Evolutionary conservation across 805 yeast species (phyloP).

Genomic region (Maudiozyma pseudohumilis): DNA sequence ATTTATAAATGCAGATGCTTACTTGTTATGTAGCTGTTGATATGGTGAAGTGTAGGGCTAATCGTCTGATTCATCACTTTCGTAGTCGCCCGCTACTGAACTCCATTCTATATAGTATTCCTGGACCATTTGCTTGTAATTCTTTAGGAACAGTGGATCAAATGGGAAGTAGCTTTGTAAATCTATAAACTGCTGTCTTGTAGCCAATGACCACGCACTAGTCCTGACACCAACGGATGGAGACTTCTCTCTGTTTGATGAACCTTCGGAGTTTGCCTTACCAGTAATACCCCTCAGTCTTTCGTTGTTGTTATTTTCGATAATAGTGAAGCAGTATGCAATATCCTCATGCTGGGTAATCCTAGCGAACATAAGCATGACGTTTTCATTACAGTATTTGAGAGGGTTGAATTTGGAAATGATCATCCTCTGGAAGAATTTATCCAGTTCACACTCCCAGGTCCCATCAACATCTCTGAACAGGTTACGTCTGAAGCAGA

Average conservation of each 20-base stretch:
- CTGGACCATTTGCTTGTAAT: slow-evolving; percentile 44
- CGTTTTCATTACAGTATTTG: slow-evolving; percentile 87
- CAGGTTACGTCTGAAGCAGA: slow-evolving; percentile 72
- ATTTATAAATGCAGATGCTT: too few species aligned
- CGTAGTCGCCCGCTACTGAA: slow-evolving; percentile 55
- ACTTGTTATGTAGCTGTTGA: too few species aligned
- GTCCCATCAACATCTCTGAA: slow-evolving; percentile 37
- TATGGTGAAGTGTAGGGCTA: too few species aligned
- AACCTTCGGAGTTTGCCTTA: slow-evolving; percentile 7
- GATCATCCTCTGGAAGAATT: slow-evolving; percentile 76
- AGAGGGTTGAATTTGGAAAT: slow-evolving; percentile 87
- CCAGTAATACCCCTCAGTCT: slow-evolving; percentile 36
- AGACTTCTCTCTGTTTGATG: slow-evolving; percentile 11
- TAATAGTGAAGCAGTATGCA: slow-evolving; percentile 86
- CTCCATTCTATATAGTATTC: slow-evolving; percentile 73
- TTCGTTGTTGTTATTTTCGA: slow-evolving; percentile 70
- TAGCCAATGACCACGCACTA: slow-evolving; percentile 35
- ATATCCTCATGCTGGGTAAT: slow-evolving; percentile 82
- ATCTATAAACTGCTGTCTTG: slow-evolving; percentile 75
- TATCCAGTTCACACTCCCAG: slow-evolving; percentile 79
- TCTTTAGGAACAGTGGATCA: slow-evolving; percentile 75
- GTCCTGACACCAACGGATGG: slow-evolving; percentile 17
- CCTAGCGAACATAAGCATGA: slow-evolving; percentile 86
- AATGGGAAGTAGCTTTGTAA: slow-evolving; percentile 94
- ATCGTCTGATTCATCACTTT: slow-evolving; percentile 39